phyloP scores from a whole-genome alignment of 805 yeast genomes.

The Brettanomyces sp. region DNA sequence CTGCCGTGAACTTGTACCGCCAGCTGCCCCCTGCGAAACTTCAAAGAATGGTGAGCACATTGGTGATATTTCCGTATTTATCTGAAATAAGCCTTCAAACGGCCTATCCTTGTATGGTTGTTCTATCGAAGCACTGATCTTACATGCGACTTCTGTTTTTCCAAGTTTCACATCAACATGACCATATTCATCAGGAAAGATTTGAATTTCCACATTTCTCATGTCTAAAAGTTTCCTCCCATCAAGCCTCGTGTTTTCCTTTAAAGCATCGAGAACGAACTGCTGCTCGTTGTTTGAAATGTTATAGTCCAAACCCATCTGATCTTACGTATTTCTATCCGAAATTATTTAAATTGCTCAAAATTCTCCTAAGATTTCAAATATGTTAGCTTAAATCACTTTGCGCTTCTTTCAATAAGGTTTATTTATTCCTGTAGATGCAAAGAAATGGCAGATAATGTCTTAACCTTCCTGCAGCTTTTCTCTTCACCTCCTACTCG shows the following conservation, averaged over 20 bases:
- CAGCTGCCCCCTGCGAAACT: conserved; percentile 29
- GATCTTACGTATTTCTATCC: no score
- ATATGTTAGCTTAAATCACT: no score
- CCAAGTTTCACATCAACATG: conserved; percentile 75
- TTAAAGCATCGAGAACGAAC: conserved; percentile 56
- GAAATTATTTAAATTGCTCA: no score
- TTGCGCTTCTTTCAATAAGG: no score
- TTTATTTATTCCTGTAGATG: no score
- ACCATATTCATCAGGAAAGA: conserved; percentile 55
- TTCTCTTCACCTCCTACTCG: no score
- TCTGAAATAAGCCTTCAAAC: conserved; percentile 81
- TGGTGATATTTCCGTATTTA: conserved; percentile 79
- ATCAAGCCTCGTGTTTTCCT: conserved; percentile 55
- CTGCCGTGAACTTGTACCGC: conserved; percentile 24
- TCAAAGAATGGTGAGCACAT: conserved; percentile 87
- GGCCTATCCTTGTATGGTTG: conserved; percentile 87
- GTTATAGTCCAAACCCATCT: conserved; percentile 55
- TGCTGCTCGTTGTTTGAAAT: conserved; percentile 54
- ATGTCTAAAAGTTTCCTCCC: conserved; percentile 57
- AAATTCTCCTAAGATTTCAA: no score
- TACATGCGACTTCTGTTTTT: conserved; percentile 57
- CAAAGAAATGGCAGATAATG: no score
- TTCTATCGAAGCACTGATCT: conserved; percentile 66
- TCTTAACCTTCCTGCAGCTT: no score
- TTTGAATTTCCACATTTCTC: conserved; percentile 53